Conservation (phyloP, 202 grass and related monocot genomes). For the Eragrostis tef region DNA sequence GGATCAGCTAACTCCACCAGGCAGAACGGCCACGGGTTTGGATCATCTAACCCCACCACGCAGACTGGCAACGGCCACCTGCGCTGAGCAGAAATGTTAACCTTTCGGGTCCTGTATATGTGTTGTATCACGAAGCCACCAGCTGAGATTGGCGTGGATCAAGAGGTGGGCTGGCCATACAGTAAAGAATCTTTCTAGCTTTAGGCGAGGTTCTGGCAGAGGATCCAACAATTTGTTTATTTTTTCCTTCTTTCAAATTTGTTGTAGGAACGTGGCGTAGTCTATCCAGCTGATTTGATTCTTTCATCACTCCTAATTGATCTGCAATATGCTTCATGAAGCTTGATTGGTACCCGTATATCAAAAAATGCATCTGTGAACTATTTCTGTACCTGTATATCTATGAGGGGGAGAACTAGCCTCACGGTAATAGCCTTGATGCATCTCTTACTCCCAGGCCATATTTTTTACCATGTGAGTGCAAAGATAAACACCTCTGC, state of each 20-base stretch:
- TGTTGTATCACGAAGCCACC: slow-evolving; percentile 19
- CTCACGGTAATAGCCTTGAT: neutral
- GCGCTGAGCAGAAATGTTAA: slow-evolving; percentile 30
- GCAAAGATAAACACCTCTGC: neutral
- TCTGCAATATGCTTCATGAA: neutral
- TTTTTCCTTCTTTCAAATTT: slow-evolving; percentile 35
- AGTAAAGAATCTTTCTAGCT: slow-evolving; percentile 14
- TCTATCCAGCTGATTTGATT: slow-evolving; percentile 50
- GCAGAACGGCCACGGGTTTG: slow-evolving; percentile 24
- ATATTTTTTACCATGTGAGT: neutral
- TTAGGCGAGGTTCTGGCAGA: slow-evolving; percentile 25
- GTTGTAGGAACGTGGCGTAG: slow-evolving; percentile 49
- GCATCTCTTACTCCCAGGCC: neutral
- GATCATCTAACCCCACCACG: slow-evolving; percentile 31
- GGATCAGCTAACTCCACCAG: slow-evolving; percentile 31
- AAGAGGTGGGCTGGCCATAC: slow-evolving; percentile 34
- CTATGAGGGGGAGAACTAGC: slow-evolving; percentile 25
- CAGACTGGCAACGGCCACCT: slow-evolving; percentile 47
- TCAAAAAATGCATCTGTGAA: slow-evolving; percentile 16
- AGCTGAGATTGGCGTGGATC: slow-evolving; percentile 35
- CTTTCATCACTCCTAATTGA: slow-evolving; percentile 56
- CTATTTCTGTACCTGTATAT: slow-evolving; percentile 14
- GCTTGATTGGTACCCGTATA: slow-evolving; percentile 31
- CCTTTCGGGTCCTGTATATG: slow-evolving; percentile 50
- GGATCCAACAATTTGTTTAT: slow-evolving; percentile 26